A percentile compares a stretch with the other conserved stretches of the same genome.
Evolutionary conservation across 805 yeast genomes (phyloP).

Genomic region (Komagataella phaffii): DNA sequence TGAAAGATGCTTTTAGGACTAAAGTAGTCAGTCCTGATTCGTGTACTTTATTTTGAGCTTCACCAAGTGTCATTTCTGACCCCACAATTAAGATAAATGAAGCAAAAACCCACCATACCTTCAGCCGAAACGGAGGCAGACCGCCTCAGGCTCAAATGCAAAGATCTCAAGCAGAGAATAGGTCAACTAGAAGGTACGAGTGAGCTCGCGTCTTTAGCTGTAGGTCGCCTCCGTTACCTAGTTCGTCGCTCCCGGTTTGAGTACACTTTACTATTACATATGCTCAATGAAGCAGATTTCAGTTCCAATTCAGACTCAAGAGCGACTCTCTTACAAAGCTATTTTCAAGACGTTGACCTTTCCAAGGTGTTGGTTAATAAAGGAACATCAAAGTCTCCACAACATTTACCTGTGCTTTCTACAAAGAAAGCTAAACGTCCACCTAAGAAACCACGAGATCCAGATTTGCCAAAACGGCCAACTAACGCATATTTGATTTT

Average conservation of each 20-base stretch:
- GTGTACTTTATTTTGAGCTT: neutral
- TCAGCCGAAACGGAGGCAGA: constrained; percentile 11
- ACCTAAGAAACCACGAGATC: constrained; percentile 46
- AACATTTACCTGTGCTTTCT: constrained; percentile 9
- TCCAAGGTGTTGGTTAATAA: constrained; percentile 7
- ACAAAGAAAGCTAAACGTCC: constrained; percentile 17
- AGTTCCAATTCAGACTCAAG: neutral
- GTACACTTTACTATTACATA: constrained; percentile 66
- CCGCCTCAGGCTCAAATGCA: constrained; percentile 50
- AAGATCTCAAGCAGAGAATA: constrained; percentile 56
- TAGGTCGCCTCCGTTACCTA: constrained; percentile 63
- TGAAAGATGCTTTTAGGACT: no score
- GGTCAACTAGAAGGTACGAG: constrained; percentile 64
- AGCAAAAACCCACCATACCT: neutral
- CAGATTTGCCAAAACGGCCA: constrained; percentile 78
- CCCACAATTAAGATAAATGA: neutral
- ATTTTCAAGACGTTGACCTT: constrained; percentile 13
- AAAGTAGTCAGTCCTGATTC: neutral
- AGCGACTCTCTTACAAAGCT: constrained; percentile 13
- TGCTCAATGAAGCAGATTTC: constrained; percentile 47
- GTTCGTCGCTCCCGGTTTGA: constrained; percentile 74
- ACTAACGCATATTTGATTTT: constrained; percentile 80
- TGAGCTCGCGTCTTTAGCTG: constrained; percentile 61
- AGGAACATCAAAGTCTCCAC: constrained; percentile 2
- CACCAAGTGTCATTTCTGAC: neutral